Evolutionary conservation across 2,329 filamentous ascomycete genomes (phyloP).

Genomic region (Hypoxylon sp.): DNA sequence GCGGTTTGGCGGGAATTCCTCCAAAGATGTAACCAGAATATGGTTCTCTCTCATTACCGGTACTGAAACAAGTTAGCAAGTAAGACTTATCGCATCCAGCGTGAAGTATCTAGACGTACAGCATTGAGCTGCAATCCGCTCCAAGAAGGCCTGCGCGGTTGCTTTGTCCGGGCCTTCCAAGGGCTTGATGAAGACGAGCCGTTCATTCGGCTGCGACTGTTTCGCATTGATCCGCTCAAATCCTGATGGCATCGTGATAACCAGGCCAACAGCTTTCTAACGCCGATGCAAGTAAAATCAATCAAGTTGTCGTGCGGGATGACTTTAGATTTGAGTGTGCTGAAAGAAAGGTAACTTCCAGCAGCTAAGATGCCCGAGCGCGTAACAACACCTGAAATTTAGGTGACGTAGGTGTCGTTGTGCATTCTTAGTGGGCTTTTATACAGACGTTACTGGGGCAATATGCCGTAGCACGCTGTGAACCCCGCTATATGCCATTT

Average conservation of each 20-base stretch:
- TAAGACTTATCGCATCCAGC: not conserved
- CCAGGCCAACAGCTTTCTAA: not conserved
- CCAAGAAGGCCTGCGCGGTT: conserved; percentile 73
- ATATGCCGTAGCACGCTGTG: not conserved
- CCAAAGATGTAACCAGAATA: conserved; percentile 72
- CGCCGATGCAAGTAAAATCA: too few species aligned
- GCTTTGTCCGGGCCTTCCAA: conserved; percentile 69
- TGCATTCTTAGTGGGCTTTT: not conserved
- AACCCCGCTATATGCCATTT: conserved; percentile 13
- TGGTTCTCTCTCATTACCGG: conserved; percentile 75
- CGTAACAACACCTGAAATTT: not conserved
- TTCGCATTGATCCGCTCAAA: conserved; percentile 81
- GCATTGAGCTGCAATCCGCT: conserved; percentile 82
- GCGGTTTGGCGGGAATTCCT: conserved; percentile 81
- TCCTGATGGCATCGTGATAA: conserved; percentile 73
- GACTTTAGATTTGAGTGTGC: not conserved
- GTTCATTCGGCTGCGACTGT: conserved; percentile 75
- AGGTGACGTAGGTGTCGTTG: not conserved
- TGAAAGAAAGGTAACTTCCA: not conserved
- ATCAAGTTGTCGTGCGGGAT: not conserved
- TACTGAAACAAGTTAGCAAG: conserved; percentile 47
- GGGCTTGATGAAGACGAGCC: conserved; percentile 87
- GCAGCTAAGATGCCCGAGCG: not conserved
- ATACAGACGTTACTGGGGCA: conserved; percentile 7
- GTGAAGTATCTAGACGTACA: conserved; percentile 50